A percentile compares a stretch with the other conserved stretches of the same genome.
These are phyloP conservation scores for Russula brevipes DNA, from an alignment of 768 basidiomycete genomes.

Conservation along the genomic window DNA sequence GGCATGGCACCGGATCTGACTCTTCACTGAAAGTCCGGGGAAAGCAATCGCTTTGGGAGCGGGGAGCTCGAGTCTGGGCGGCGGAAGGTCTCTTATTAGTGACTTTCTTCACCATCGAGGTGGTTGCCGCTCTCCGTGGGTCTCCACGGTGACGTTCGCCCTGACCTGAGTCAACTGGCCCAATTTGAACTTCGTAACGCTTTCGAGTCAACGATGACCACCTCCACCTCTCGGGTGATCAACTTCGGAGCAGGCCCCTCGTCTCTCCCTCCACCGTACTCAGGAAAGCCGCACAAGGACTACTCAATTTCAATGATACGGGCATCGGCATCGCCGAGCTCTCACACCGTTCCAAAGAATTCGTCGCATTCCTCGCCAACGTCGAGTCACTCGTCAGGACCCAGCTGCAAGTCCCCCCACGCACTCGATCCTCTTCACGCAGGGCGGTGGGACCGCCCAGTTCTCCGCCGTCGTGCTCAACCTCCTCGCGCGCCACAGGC, in stretches of 20 bases:
- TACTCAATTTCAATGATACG: slow-evolving; percentile 86
- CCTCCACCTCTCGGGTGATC: slow-evolving; percentile 53
- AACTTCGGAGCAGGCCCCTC: slow-evolving; percentile 98
- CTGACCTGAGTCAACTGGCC: background rate
- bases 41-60: slow-evolving; percentile 5
- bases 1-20: slow-evolving; percentile 7
- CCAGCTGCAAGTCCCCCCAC: slow-evolving; percentile 79
- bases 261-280: slow-evolving; percentile 85
- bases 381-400: slow-evolving; percentile 63
- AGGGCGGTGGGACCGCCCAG: slow-evolving; percentile 89
- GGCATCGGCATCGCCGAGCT: slow-evolving; percentile 97
- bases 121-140: background rate
- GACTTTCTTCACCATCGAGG: slow-evolving; percentile 13
- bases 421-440: slow-evolving; percentile 86
- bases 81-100: background rate
- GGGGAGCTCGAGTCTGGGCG: background rate
- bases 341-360: slow-evolving; percentile 91
- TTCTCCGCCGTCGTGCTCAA: slow-evolving; percentile 92
- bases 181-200: slow-evolving; percentile 1
- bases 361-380: slow-evolving; percentile 59
- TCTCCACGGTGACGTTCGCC: background rate
- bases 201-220: background rate
- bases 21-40: slow-evolving; percentile 15
- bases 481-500: slow-evolving; percentile 78
- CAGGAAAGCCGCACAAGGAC: slow-evolving; percentile 70